phyloP scores from a whole-genome alignment of 352 stramenopile species.

The Thraustotheca clavata region DNA sequence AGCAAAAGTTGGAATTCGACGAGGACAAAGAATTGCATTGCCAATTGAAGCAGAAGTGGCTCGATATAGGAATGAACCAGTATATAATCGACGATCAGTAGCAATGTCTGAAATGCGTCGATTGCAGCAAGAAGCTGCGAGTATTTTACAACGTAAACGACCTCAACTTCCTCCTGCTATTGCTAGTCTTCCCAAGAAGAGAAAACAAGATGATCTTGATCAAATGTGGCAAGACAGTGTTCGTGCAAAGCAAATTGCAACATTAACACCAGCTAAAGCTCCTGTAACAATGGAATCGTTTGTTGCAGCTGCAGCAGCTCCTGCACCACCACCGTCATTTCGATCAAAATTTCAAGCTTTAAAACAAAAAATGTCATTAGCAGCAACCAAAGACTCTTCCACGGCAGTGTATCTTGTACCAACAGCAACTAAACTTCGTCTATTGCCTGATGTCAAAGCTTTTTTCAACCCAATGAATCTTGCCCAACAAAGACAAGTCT shows the following conservation, averaged over 20 bases:
- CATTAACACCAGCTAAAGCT: constrained; percentile 21
- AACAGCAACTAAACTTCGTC: constrained; percentile 60
- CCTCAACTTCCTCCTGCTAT: neutral
- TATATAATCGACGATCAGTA: neutral
- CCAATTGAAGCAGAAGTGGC: constrained; percentile 14
- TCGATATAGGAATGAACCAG: neutral
- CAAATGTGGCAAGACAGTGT: neutral
- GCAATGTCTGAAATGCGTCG: constrained; percentile 1
- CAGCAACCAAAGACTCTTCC: constrained; percentile 56
- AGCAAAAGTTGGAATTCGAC: constrained; percentile 5
- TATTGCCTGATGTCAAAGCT: constrained; percentile 60
- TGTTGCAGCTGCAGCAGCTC: constrained; percentile 18
- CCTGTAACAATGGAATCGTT: neutral
- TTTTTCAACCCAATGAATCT: constrained; percentile 57
- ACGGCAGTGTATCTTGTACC: constrained; percentile 37
- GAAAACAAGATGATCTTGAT: neutral
- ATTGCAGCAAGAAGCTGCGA: constrained; percentile 12
- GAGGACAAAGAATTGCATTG: constrained; percentile 6
- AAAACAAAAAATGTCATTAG: constrained; percentile 56
- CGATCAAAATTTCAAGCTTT: constrained; percentile 46
- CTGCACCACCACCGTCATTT: constrained; percentile 30
- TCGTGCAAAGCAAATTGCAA: neutral
- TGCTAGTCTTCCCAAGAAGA: neutral
- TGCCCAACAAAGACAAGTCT: constrained; percentile 38
- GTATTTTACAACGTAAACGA: neutral